A percentile compares a stretch with the other conserved stretches of the same genome.
Conservation (phyloP, 495 filamentous ascomycete species). For the Bombardia bombarda region DNA sequence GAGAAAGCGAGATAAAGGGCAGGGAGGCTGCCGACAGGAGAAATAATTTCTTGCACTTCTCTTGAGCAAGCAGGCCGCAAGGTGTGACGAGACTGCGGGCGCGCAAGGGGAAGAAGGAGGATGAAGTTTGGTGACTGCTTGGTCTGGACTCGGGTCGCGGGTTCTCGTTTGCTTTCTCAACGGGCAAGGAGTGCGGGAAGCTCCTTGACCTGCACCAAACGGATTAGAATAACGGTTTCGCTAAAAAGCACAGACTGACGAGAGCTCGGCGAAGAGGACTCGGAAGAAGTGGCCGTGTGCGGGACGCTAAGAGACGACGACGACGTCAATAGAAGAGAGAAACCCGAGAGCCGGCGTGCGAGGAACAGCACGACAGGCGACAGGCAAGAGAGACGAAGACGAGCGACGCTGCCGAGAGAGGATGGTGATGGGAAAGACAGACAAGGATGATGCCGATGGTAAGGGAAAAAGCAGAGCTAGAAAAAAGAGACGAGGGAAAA, state of each 20-base stretch:
- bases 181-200: slow-evolving; percentile 3
- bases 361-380: slow-evolving; percentile 15
- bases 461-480: slow-evolving; percentile 20
- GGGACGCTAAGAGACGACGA: slow-evolving; percentile 3
- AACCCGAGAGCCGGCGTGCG: slow-evolving; percentile 9
- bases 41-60: neutral
- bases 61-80: neutral
- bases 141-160: neutral
- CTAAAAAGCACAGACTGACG: neutral
- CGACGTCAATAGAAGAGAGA: slow-evolving; percentile 11
- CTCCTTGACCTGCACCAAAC: slow-evolving; percentile 3
- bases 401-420: slow-evolving; percentile 10
- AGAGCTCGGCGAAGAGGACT: slow-evolving; percentile 5
- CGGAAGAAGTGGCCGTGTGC: neutral
- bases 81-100: neutral
- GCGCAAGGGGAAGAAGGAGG: neutral
- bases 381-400: slow-evolving; percentile 12
- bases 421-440: slow-evolving; percentile 14
- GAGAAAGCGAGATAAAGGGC: slow-evolving; percentile 2
- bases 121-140: slow-evolving; percentile 9
- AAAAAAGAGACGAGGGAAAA: slow-evolving; percentile 30
- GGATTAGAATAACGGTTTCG: neutral
- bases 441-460: slow-evolving; percentile 13
- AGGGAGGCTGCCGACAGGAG: neutral
- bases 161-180: neutral